Conservation (phyloP, 805 yeast genomes). For the Pichia gijzeniarum region DNA sequence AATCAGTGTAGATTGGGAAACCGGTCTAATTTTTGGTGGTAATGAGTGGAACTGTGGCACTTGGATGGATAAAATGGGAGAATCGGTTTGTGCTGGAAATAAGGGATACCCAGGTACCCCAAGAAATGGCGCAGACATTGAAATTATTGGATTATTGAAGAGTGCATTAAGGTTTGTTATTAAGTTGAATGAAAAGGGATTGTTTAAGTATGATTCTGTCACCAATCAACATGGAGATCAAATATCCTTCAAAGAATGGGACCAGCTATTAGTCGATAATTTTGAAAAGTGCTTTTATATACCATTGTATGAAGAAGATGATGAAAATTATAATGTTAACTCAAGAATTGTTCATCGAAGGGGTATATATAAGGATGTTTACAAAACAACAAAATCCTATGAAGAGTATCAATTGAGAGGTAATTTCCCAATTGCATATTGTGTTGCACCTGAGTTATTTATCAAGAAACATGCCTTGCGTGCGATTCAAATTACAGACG, state of each 20-base stretch:
- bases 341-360: constrained; percentile 69
- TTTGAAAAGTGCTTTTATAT: constrained; percentile 78
- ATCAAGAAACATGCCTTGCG: constrained; percentile 48
- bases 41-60: constrained; percentile 93
- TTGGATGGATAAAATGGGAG: constrained; percentile 99
- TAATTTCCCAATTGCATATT: constrained; percentile 86
- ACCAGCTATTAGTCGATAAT: constrained; percentile 54
- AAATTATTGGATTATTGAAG: constrained; percentile 82
- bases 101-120: constrained; percentile 98
- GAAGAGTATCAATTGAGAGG: constrained; percentile 94
- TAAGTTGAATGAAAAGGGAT: constrained; percentile 45
- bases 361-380: constrained; percentile 90
- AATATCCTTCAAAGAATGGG: constrained; percentile 66
- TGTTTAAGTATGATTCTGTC: constrained; percentile 55
- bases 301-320: constrained; percentile 61
- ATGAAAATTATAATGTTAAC: constrained; percentile 55
- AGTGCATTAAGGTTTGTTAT: constrained; percentile 77
- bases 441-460: constrained; percentile 93
- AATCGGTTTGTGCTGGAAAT: constrained; percentile 71
- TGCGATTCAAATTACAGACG: constrained; percentile 72
- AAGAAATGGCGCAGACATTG: constrained; percentile 94
- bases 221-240: constrained; percentile 49
- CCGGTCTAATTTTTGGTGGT: constrained; percentile 87
- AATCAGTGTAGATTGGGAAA: constrained; percentile 77
- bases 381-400: constrained; percentile 72